Conservation (phyloP, 768 basidiomycete species). For the Phylloporus scabripes region DNA sequence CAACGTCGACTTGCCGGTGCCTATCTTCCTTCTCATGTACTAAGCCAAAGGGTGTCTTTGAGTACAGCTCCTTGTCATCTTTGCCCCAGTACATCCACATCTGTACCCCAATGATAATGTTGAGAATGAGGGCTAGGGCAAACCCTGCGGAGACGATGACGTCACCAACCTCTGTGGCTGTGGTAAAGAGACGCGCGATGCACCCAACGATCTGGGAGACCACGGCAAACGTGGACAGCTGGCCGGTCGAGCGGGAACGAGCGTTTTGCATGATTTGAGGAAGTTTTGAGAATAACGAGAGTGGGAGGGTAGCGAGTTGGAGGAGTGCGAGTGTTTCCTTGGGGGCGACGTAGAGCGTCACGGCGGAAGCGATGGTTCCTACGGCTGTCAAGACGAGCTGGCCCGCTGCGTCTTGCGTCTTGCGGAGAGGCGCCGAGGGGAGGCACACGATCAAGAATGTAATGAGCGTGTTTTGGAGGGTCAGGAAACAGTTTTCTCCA, state of each 20-base stretch:
- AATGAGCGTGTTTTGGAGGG: conserved; percentile 82
- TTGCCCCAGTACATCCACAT: conserved; percentile 81
- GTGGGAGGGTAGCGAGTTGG: conserved; percentile 83
- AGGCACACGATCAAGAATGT: conserved; percentile 81
- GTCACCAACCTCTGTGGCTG: conserved; percentile 84
- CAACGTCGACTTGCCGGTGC: conserved; percentile 36
- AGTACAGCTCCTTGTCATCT: conserved; percentile 32
- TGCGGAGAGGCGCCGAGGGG: conserved; percentile 31
- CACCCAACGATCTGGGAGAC: conserved; percentile 84
- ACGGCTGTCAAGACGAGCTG: conserved; percentile 30
- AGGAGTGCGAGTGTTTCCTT: conserved; percentile 53
- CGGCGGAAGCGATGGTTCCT: conserved; percentile 30
- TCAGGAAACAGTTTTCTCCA: conserved; percentile 94
- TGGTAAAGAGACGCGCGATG: conserved; percentile 90
- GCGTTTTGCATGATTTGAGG: conserved; percentile 89
- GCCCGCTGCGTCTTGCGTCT: conserved; percentile 25
- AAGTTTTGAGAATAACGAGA: conserved; percentile 87
- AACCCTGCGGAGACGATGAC: conserved; percentile 77
- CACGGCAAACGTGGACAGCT: conserved; percentile 91
- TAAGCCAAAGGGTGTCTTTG: conserved; percentile 15
- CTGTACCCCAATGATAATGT: conserved; percentile 78
- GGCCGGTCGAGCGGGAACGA: conserved; percentile 74
- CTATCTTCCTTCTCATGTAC: conserved; percentile 26
- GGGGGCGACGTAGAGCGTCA: conserved; percentile 46
- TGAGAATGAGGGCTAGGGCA: conserved; percentile 73